Evolutionary conservation across 495 filamentous ascomycete species (phyloP).

Genomic region (Entonaema liquescens): DNA sequence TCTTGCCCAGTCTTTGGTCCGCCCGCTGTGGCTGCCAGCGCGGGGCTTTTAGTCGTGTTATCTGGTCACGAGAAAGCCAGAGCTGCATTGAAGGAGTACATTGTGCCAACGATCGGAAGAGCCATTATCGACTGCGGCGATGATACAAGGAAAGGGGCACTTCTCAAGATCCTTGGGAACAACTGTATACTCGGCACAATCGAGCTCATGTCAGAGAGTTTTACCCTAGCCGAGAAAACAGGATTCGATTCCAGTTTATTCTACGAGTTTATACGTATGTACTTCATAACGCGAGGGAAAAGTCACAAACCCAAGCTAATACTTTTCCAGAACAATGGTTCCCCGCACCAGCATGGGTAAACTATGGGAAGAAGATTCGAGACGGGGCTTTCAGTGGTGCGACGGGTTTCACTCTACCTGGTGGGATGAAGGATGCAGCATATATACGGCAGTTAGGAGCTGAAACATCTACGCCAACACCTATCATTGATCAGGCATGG

Average conservation of each 20-base stretch:
- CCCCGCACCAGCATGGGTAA: not conserved
- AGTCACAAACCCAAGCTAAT: not conserved
- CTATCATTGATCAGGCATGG: constrained; percentile 19
- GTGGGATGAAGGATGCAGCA: constrained; percentile 18
- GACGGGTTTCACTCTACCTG: not conserved
- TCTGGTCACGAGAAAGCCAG: not conserved
- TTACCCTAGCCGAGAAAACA: constrained; percentile 15
- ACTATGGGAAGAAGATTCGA: not conserved
- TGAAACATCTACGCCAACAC: constrained; percentile 21
- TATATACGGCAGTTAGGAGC: constrained; percentile 17
- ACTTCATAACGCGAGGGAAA: not conserved
- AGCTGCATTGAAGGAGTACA: not conserved
- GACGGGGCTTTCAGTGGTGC: not conserved
- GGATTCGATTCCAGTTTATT: constrained; percentile 11
- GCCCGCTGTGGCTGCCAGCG: not conserved
- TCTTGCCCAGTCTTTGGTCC: not conserved
- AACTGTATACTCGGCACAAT: constrained; percentile 20
- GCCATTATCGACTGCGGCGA: not conserved
- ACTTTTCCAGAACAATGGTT: not conserved
- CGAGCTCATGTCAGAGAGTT: constrained; percentile 18
- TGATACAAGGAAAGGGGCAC: not conserved
- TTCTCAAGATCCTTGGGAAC: constrained; percentile 15
- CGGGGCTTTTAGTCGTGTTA: not conserved
- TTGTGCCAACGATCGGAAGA: not conserved
- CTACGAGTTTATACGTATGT: not conserved